A percentile compares a stretch with the other conserved stretches of the same genome.
Conservation (phyloP, 768 basidiomycete species). For the Coprinellus micaceus region DNA sequence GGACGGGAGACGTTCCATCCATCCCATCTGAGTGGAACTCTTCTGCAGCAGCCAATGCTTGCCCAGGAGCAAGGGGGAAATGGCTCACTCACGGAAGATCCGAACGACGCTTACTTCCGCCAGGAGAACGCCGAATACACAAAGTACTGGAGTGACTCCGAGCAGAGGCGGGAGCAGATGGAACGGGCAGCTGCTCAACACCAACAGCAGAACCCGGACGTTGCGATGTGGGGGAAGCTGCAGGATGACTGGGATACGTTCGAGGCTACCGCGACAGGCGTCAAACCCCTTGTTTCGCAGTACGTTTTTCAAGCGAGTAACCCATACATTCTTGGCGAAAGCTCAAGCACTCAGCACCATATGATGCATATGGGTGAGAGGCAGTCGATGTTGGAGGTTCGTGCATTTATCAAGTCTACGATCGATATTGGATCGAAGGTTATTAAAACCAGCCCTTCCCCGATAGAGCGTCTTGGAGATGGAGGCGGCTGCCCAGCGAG, state of each 20-base stretch:
- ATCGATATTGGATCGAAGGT: constrained; percentile 13
- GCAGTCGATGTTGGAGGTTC: constrained; percentile 41
- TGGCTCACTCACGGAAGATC: constrained; percentile 30
- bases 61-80: constrained; percentile 9
- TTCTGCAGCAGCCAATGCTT: not conserved
- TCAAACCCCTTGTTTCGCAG: constrained; percentile 46
- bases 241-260: constrained; percentile 80
- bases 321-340: constrained; percentile 69
- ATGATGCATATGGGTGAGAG: constrained; percentile 31
- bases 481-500: constrained; percentile 83
- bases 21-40: constrained; percentile 14
- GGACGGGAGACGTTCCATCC: constrained; percentile 45
- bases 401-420: constrained; percentile 13
- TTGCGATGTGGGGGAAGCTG: constrained; percentile 56
- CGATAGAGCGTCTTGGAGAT: constrained; percentile 78
- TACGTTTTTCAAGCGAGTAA: constrained; percentile 79
- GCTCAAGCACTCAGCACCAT: constrained; percentile 50
- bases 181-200: constrained; percentile 12
- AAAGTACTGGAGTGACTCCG: constrained; percentile 53
- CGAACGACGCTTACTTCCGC: constrained; percentile 65
- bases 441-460: not conserved
- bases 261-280: constrained; percentile 67
- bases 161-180: constrained; percentile 7
- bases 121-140: constrained; percentile 68
- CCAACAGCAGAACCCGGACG: constrained; percentile 22